Percentiles rank a stretch among this genome's conserved stretches.
Conservation (phyloP, 2,329 filamentous ascomycete genomes). For the Scedosporium dehoogii region DNA sequence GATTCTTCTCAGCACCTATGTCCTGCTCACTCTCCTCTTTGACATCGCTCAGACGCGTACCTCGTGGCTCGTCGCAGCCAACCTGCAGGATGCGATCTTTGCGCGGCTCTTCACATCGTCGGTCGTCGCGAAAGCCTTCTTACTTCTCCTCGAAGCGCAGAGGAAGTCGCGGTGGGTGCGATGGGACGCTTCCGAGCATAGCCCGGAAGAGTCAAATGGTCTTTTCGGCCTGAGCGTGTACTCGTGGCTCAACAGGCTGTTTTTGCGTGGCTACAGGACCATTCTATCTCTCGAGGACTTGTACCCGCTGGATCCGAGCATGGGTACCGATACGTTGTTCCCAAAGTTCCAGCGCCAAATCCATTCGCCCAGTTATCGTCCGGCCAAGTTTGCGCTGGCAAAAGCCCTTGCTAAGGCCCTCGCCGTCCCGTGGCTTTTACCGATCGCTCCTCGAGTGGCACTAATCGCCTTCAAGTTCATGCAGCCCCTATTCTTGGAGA, state of each 20-base stretch:
- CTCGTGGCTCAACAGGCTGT: conserved; percentile 25
- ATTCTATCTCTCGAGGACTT: conserved; percentile 23
- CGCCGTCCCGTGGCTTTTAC: conserved; percentile 20
- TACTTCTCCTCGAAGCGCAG: conserved; percentile 27
- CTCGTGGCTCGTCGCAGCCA: conserved; percentile 24
- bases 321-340: conserved; percentile 15
- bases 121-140: conserved; percentile 22
- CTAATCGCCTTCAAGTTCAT: conserved; percentile 30
- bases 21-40: conserved; percentile 31
- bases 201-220: conserved; percentile 26
- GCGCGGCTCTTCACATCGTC: conserved; percentile 24
- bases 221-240: conserved; percentile 21
- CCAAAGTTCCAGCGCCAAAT: conserved; percentile 12
- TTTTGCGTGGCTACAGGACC: conserved; percentile 23
- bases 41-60: conserved; percentile 33
- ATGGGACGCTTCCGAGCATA: conserved; percentile 28
- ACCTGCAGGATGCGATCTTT: conserved; percentile 11
- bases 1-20: conserved; percentile 27
- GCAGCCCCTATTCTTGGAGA: conserved; percentile 32
- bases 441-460: conserved; percentile 25
- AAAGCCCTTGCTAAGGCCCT: conserved; percentile 20
- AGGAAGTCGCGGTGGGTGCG: conserved; percentile 27
- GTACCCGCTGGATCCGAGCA: conserved; percentile 21
- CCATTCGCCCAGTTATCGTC: background rate
- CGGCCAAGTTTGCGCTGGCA: conserved; percentile 17